phyloP scores from a whole-genome alignment of 2,329 filamentous ascomycete species.

The Seiridium unicorne region DNA sequence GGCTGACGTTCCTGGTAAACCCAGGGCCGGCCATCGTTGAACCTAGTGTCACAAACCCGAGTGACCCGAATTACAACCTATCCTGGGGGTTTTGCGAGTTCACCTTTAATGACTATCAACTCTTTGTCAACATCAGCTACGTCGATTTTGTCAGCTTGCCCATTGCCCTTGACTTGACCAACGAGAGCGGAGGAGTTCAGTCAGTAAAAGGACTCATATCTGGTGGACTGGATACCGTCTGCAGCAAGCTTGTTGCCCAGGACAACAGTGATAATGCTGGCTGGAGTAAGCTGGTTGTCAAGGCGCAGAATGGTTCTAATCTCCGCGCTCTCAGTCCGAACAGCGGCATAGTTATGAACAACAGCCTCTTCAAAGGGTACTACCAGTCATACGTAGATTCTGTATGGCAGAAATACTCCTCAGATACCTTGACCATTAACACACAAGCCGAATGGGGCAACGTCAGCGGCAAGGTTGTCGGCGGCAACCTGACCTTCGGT shows the following conservation, averaged over 20 bases:
- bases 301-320: conserved; percentile 33
- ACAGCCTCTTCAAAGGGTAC: conserved; percentile 47
- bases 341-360: conserved; percentile 42
- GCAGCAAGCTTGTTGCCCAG: conserved; percentile 42
- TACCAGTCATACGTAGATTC: conserved; percentile 48
- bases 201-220: conserved; percentile 48
- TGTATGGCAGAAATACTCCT: conserved; percentile 50
- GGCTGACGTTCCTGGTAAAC: conserved; percentile 69
- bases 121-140: conserved; percentile 66
- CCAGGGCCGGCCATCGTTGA: conserved; percentile 72
- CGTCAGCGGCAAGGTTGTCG: conserved; percentile 39
- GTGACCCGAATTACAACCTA: conserved; percentile 60
- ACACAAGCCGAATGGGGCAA: conserved; percentile 53
- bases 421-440: conserved; percentile 45
- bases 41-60: conserved; percentile 66
- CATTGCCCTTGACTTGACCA: conserved; percentile 54
- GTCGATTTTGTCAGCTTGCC: conserved; percentile 74
- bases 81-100: conserved; percentile 70
- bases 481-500: conserved; percentile 38
- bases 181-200: conserved; percentile 40
- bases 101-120: conserved; percentile 54
- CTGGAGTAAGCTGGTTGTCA: conserved; percentile 52
- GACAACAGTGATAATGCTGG: conserved; percentile 42
- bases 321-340: conserved; percentile 55
- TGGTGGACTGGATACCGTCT: conserved; percentile 45